These are phyloP conservation scores for Alternaria gaisen DNA, from an alignment of 2,329 filamentous ascomycete species.

Conservation along the genomic window DNA sequence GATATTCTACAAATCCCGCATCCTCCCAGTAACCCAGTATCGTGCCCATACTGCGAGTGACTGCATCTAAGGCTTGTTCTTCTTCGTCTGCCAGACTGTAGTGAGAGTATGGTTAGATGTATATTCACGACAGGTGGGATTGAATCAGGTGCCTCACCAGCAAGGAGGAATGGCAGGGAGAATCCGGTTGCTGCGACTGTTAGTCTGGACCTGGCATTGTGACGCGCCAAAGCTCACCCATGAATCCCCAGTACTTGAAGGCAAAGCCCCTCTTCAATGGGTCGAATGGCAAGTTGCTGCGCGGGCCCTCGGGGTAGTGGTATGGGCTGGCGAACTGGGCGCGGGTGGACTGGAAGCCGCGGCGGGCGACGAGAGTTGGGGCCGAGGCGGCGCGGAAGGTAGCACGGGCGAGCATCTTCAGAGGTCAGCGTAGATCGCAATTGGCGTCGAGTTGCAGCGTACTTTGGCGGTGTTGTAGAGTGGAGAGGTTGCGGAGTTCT, in stretches of 20 bases:
- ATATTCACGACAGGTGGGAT: neutral
- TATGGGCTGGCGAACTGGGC: conserved; percentile 87
- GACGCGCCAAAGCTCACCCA: conserved; percentile 62
- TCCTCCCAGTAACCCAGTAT: conserved; percentile 26
- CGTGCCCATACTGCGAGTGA: conserved; percentile 20
- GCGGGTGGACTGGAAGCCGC: conserved; percentile 92
- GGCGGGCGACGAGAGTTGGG: conserved; percentile 77
- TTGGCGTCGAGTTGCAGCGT: conserved; percentile 34
- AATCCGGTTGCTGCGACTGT: conserved; percentile 65
- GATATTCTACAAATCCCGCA: conserved; percentile 45
- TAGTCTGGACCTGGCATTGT: conserved; percentile 43
- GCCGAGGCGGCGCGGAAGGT: conserved; percentile 69
- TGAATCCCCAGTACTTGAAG: conserved; percentile 83
- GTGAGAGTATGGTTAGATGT: conserved; percentile 29
- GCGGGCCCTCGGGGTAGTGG: conserved; percentile 97
- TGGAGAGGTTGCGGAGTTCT: conserved; percentile 35
- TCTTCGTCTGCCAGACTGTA: conserved; percentile 73
- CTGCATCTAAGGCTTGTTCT: conserved; percentile 58
- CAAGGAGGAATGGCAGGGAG: conserved; percentile 67
- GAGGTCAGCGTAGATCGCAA: conserved; percentile 46
- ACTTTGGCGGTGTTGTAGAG: conserved; percentile 42
- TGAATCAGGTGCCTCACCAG: conserved; percentile 60
- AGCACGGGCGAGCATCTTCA: conserved; percentile 79
- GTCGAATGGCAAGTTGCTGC: conserved; percentile 97
- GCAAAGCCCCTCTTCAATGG: conserved; percentile 87